Evolutionary conservation across 768 basidiomycete genomes (phyloP).

Genomic region (Lentinula sp.): DNA sequence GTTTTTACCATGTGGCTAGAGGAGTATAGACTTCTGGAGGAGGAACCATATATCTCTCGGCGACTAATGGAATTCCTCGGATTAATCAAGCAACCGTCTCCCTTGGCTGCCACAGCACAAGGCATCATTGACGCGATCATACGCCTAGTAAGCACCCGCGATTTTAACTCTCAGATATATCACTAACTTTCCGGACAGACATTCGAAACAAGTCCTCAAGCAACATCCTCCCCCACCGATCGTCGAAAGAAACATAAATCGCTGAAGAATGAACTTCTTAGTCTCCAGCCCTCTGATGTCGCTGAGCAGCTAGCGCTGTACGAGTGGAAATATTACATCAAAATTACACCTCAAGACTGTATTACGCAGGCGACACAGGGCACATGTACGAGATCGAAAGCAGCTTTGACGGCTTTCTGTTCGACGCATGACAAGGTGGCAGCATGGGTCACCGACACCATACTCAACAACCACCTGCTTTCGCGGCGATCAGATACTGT

Average conservation of each 20-base stretch:
- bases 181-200: slow-evolving; percentile 25
- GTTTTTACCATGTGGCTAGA: slow-evolving; percentile 59
- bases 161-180: slow-evolving; percentile 2
- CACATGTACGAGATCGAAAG: slow-evolving; percentile 20
- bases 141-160: slow-evolving; percentile 38
- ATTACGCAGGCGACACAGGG: slow-evolving; percentile 51
- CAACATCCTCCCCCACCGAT: slow-evolving; percentile 19
- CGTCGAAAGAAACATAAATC: slow-evolving; percentile 39
- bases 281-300: slow-evolving; percentile 60
- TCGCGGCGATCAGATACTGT: slow-evolving; percentile 51
- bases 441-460: slow-evolving; percentile 61
- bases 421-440: slow-evolving; percentile 56
- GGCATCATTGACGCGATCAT: slow-evolving; percentile 48
- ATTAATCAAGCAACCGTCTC: slow-evolving; percentile 29
- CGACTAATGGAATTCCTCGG: slow-evolving; percentile 51
- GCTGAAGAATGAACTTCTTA: slow-evolving; percentile 55
- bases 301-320: slow-evolving; percentile 80
- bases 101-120: slow-evolving; percentile 38
- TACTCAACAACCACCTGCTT: slow-evolving; percentile 45
- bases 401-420: slow-evolving; percentile 32
- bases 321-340: slow-evolving; percentile 63
- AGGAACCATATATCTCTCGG: slow-evolving; percentile 56
- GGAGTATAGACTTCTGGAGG: slow-evolving; percentile 53
- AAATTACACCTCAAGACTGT: slow-evolving; percentile 71
- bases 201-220: slow-evolving; percentile 24